Base-by-base conservation (phyloP, 208 protist genomes). In the Endotrypanum monterogeii region DNA sequence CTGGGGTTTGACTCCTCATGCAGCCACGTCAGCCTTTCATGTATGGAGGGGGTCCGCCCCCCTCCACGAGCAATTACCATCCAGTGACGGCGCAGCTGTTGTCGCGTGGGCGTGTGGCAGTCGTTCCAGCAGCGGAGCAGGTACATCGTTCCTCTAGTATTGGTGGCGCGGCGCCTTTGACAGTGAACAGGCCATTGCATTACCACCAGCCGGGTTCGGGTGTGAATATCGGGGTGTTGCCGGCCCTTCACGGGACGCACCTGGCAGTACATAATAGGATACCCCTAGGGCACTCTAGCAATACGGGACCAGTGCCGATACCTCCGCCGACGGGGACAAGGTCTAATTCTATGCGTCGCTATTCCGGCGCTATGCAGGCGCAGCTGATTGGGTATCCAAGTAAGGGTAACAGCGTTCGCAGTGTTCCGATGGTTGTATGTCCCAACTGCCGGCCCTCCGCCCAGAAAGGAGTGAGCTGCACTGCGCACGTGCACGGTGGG, bases 11-110 rank as follows among this genome's bases (percentile, higher is more conserved):
- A 37, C n/a, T 39, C 37, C 20, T 65, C 32, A 74, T 75, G 76
- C 50, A 75, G 44, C 76, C 76, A 7, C 71, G 75, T 23, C 76
- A 80, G 25, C 66, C 67, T 12, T 76, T 76, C 14, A 76, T 80
- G 63, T 76, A 69, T 65, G 70, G 76, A 12, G 70, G 46, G 14
- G 65, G 68, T 44, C 68, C 44, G 55, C 35, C 65, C 6, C 76
- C 69, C 3, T 75, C 56, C 63, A 48, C 60, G 9, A 76, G 67
- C 60, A 65, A 70, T 6, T 70, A 65, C 48, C 72, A 76, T 48
- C 76, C 73, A 23, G 50, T 52, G 20, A 32, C 69, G 28, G 55
- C 76, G 28, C 71, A 67, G 32, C 35, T 58, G 28, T 80, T 67
- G 30, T 50, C 68, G 30, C 69, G 76, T 9, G 65, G 70, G 18